phyloP scores from a whole-genome alignment of 75 land plant species.

The Pinus tabuliformis region DNA sequence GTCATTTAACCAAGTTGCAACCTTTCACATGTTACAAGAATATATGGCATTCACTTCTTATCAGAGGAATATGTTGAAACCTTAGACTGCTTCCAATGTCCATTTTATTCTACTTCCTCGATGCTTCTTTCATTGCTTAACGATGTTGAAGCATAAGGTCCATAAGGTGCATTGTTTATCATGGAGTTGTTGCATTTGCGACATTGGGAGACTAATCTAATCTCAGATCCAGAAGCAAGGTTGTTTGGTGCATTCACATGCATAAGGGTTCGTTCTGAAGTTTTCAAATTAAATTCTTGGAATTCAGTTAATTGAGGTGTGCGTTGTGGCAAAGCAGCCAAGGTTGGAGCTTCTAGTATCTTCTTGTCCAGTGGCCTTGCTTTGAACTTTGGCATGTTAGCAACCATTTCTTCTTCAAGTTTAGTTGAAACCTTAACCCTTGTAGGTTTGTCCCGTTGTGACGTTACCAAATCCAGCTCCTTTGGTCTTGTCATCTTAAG shows the following conservation, averaged over 20 bases:
- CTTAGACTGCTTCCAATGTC: not conserved
- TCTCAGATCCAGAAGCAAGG: not conserved
- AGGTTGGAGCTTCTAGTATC: conserved; percentile 80
- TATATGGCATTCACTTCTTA: conserved; percentile 53
- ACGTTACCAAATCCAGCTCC: conserved; percentile 85
- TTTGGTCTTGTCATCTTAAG: conserved; percentile 85
- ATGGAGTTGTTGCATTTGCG: not conserved
- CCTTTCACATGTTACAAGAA: conserved; percentile 94
- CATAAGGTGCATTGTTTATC: not conserved
- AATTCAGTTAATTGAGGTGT: conserved; percentile 75
- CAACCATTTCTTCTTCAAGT: conserved; percentile 96
- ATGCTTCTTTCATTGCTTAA: not conserved
- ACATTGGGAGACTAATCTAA: not conserved
- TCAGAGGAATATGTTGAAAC: not conserved
- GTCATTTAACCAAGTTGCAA: conserved; percentile 63
- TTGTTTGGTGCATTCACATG: not conserved
- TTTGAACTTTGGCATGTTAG: conserved; percentile 93
- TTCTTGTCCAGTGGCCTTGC: conserved; percentile 91
- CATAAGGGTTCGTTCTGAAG: conserved; percentile 3
- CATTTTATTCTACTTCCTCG: not conserved
- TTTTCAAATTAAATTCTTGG: conserved; percentile 19
- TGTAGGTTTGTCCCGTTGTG: conserved; percentile 70
- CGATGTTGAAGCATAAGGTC: not conserved
- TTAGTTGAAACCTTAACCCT: conserved; percentile 81
- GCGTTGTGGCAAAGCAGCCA: conserved; percentile 56